Percentiles rank a stretch among this genome's conserved stretches.
Conservation (phyloP, 2,329 filamentous ascomycete species). For the Botrytis paeoniae region DNA sequence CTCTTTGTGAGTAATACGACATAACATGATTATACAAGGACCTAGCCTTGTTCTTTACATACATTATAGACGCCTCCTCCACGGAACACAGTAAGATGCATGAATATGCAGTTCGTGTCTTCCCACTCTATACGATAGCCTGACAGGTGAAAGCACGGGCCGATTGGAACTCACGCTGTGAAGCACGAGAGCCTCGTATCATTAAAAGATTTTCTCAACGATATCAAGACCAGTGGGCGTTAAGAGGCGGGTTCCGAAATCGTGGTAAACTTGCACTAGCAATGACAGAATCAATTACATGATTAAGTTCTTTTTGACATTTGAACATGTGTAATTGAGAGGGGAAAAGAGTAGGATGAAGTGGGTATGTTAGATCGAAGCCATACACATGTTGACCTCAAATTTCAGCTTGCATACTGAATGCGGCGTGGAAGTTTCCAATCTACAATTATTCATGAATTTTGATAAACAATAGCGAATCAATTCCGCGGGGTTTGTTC, state of each 20-base stretch:
- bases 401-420: neutral
- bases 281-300: neutral
- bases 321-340: neutral
- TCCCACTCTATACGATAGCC: slow-evolving; percentile 8
- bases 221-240: neutral
- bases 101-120: slow-evolving; percentile 10
- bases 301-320: neutral
- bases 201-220: neutral
- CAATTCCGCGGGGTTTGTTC: neutral
- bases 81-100: slow-evolving; percentile 17
- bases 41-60: neutral
- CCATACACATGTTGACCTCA: neutral
- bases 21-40: slow-evolving; percentile 9
- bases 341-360: neutral
- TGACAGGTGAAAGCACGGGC: slow-evolving; percentile 6
- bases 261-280: slow-evolving; percentile 1
- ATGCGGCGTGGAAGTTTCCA: neutral
- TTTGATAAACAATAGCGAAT: neutral
- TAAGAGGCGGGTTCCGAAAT: neutral
- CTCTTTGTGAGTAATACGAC: neutral
- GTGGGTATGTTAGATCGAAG: neutral
- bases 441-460: neutral
- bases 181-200: slow-evolving; percentile 5
- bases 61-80: neutral
- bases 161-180: slow-evolving; percentile 11